Evolutionary conservation across 1,284 basidiomycete species (phyloP).

Genomic region (Sutorius eximius): DNA sequence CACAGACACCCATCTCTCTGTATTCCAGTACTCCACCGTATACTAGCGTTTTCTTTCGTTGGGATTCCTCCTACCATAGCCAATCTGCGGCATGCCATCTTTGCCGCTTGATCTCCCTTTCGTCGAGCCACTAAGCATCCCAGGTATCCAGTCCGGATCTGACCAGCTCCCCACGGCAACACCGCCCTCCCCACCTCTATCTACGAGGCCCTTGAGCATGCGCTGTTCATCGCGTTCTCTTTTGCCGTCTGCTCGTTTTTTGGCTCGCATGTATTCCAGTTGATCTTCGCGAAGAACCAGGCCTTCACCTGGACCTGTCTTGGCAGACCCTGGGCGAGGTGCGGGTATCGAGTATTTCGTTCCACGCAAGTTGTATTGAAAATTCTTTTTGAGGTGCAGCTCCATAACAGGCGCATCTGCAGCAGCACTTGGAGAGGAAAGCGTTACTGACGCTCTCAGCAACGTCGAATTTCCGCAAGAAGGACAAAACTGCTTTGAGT

Average conservation of each 20-base stretch:
- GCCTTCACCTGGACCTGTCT: conserved; percentile 76
- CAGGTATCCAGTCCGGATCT: conserved; percentile 95
- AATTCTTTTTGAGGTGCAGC: conserved; percentile 92
- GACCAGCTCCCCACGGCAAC: conserved; percentile 77
- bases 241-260: conserved; percentile 71
- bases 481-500: conserved; percentile 95
- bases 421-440: conserved; percentile 64
- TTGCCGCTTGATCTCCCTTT: conserved; percentile 72
- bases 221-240: conserved; percentile 77
- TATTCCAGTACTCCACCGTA: conserved; percentile 4
- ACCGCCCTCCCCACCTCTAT: conserved; percentile 48
- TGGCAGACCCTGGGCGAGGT: conserved; percentile 87
- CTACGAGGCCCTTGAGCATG: conserved; percentile 64
- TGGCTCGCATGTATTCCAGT: conserved; percentile 79
- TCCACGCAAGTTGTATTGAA: conserved; percentile 91
- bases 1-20: conserved; percentile 8
- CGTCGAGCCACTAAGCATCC: conserved; percentile 74
- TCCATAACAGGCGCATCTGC: conserved; percentile 65
- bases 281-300: conserved; percentile 92
- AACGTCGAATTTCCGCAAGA: conserved; percentile 95
- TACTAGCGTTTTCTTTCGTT: conserved; percentile 68
- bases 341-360: conserved; percentile 93
- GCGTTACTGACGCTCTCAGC: conserved; percentile 87
- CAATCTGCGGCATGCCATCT: conserved; percentile 76
- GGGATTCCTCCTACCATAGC: conserved; percentile 84